A percentile compares a stretch with the other conserved stretches of the same genome.
These are phyloP conservation scores for Miscanthus lutarioriparius DNA, from an alignment of 176 grass and related monocot genomes.

Conservation along the genomic window DNA sequence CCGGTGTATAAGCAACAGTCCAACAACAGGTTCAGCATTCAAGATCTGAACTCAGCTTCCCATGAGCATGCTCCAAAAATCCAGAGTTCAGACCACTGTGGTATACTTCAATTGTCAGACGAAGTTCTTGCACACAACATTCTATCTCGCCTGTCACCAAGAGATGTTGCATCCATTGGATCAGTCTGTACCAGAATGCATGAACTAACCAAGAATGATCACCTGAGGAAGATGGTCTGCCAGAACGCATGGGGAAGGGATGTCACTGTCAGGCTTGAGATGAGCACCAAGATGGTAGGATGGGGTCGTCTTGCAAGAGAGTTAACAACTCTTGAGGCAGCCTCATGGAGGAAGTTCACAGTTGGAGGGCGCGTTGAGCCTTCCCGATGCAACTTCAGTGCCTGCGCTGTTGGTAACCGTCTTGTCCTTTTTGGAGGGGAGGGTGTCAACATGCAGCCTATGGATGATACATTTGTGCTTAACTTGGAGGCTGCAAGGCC, in stretches of 20 bases:
- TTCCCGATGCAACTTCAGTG: slow-evolving; percentile 95
- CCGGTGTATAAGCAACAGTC: slow-evolving; percentile 74
- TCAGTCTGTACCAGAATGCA: slow-evolving; percentile 86
- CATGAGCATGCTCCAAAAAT: slow-evolving; percentile 35
- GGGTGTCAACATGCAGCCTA: slow-evolving; percentile 94
- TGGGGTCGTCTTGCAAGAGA: slow-evolving; percentile 97
- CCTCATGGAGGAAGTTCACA: slow-evolving; percentile 92
- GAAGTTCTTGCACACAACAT: slow-evolving; percentile 98
- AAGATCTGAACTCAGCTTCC: slow-evolving; percentile 29
- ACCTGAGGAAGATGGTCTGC: slow-evolving; percentile 88
- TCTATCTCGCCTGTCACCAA: slow-evolving; percentile 66
- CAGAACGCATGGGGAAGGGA: slow-evolving; percentile 97
- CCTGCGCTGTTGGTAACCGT: slow-evolving; percentile 85
- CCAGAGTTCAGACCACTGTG: slow-evolving; percentile 54
- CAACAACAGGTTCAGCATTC: slow-evolving; percentile 35
- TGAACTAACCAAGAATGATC: slow-evolving; percentile 80
- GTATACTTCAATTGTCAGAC: slow-evolving; percentile 83
- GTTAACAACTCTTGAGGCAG: slow-evolving; percentile 93
- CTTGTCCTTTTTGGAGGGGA: slow-evolving; percentile 92
- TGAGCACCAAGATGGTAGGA: slow-evolving; percentile 73
- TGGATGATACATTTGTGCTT: slow-evolving; percentile 97
- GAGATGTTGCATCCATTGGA: slow-evolving; percentile 92
- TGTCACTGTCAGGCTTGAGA: slow-evolving; percentile 75
- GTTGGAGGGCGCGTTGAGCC: slow-evolving; percentile 89
- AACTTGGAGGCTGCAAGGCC: slow-evolving; percentile 79